Base-by-base conservation (phyloP, 805 yeast genomes). In the Saccharomycopsis sp. region DNA sequence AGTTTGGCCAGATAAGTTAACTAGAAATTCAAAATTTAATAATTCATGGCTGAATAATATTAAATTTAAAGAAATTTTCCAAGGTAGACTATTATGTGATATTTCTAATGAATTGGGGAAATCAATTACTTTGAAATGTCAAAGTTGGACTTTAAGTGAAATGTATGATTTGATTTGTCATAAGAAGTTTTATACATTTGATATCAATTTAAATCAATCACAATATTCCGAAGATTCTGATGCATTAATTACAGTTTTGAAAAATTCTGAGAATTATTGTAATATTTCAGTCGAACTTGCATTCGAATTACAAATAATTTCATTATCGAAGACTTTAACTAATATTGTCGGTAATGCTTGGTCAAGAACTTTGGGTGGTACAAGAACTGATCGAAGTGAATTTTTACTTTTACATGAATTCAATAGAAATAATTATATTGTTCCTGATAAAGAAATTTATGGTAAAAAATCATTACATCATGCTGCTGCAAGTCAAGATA, bases 331-430 rank as follows among this genome's bases (percentile, higher is more conserved):
- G 55, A 96, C 89, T 58, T 70, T 93, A 56, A 93, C 98, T 1
- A 84, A 82, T 53, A 70, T 93, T 50, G 97, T 97, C 1, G 98
- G 98, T 55, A 93, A 93, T 61, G 90, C 96, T 0, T 93, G 98
- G 98, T 75, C 94, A 1, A 88, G 86, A 51, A 93, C 98, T 1
- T 69, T 93, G 41, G 81, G 87, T 41, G 98, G 98, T 63, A 87
- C 97, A 0, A 75, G 98, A 56, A 94, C 96, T 7, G 97, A 95
- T 55, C 76, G 98, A 66, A 90, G 90, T 64, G 97, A 93, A 62
- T 93, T 68, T 59, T 85, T 93, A 72, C 68, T 93, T 62, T 66
- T 93, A 44, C 98, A 93, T 61, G 97, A 93, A 64, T 93, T 93
- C 62, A 72, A 80, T 7, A 76, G 81, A 56, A 77, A 81, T 56